Conservation (phyloP, 1,284 basidiomycete species). For the Cryptococcus neoformans region DNA sequence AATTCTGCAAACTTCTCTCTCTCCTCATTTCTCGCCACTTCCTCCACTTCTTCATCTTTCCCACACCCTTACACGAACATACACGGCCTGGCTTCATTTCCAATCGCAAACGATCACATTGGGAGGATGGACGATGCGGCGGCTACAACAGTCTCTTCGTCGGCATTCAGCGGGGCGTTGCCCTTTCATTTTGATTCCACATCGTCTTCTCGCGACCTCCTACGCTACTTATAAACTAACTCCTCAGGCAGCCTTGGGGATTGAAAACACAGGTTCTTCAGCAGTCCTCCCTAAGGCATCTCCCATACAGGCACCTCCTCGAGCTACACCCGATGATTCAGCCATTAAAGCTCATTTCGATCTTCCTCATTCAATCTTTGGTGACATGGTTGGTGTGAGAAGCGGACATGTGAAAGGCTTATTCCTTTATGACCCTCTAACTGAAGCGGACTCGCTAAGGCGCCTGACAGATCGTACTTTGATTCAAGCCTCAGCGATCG, state of each 20-base stretch:
- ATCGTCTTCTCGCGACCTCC: neutral
- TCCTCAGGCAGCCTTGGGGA: neutral
- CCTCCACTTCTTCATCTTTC: no score
- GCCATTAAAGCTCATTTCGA: conserved; percentile 23
- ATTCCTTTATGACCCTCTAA: conserved; percentile 39
- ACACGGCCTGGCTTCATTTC: no score
- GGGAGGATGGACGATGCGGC: no score
- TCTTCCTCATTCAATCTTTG: conserved; percentile 6
- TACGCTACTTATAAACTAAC: neutral
- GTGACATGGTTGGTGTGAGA: neutral
- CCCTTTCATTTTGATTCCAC: neutral
- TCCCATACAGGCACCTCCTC: neutral
- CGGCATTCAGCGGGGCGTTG: neutral
- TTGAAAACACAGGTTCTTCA: neutral
- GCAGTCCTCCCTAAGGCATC: conserved; percentile 5
- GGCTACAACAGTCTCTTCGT: neutral
- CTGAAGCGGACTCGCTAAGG: conserved; percentile 25
- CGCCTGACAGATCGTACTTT: conserved; percentile 41
- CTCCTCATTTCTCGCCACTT: no score
- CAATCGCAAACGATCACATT: no score
- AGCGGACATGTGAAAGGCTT: conserved; percentile 22
- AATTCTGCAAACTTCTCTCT: no score
- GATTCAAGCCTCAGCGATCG: conserved; percentile 39
- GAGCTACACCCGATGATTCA: conserved; percentile 7
- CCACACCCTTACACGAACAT: no score